Conservation (phyloP, 176 grass and related monocot species). For the Oropetium thomaeum region DNA sequence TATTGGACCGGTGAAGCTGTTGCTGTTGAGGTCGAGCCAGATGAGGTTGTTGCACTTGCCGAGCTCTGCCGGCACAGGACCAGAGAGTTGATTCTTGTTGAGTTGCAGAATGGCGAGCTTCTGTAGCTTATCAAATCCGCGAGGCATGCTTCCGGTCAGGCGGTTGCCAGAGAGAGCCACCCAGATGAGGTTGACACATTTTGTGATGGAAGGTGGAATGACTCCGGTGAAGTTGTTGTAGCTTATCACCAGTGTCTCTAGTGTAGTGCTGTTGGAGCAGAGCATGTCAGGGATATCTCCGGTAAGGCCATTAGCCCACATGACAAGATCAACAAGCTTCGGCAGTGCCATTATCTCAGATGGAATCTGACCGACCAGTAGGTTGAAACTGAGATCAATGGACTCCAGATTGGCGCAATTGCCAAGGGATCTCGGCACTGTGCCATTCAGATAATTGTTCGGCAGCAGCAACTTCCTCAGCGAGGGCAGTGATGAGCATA, state of each 20-base stretch:
- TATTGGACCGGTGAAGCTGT: conserved; percentile 60
- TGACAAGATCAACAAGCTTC: conserved; percentile 62
- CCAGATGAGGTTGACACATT: conserved; percentile 78
- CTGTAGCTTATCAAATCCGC: conserved; percentile 50
- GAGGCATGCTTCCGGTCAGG: conserved; percentile 61
- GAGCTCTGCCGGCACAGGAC: conserved; percentile 57
- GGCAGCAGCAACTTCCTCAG: conserved; percentile 60
- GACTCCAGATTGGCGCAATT: conserved; percentile 66
- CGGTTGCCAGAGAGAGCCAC: conserved; percentile 72
- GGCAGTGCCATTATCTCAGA: conserved; percentile 48
- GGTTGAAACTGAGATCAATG: conserved; percentile 94
- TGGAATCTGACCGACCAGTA: conserved; percentile 54
- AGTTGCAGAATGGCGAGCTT: conserved; percentile 89
- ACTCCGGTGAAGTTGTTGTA: conserved; percentile 70
- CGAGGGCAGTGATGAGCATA: conserved; percentile 56
- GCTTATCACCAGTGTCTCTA: conserved; percentile 86
- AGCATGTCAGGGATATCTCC: conserved; percentile 72
- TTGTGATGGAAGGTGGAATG: conserved; percentile 62
- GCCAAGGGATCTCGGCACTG: conserved; percentile 49
- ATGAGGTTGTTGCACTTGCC: conserved; percentile 84
- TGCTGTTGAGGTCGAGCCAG: conserved; percentile 93
- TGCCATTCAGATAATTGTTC: conserved; percentile 71
- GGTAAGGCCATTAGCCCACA: conserved; percentile 85
- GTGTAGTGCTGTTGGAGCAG: conserved; percentile 40
- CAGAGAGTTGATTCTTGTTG: conserved; percentile 67